Evolutionary conservation across 1,284 basidiomycete genomes (phyloP).

Genomic region (Pyrrhoderma lamaoense): DNA sequence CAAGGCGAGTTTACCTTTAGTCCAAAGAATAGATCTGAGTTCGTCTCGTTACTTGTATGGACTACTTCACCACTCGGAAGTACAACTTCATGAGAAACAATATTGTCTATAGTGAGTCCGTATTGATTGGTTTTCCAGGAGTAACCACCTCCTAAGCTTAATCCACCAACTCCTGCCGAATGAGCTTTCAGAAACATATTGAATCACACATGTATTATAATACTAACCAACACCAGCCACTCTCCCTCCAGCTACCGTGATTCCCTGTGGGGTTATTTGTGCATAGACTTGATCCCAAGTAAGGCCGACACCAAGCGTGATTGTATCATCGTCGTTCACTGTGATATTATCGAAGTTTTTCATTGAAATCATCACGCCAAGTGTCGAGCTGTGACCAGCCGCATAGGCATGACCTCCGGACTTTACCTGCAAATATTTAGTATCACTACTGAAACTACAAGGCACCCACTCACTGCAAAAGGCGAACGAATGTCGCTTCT

Average conservation of each 20-base stretch:
- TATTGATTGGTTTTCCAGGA: constrained; percentile 18
- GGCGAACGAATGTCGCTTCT: constrained; percentile 11
- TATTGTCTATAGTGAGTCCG: constrained; percentile 15
- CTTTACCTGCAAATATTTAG: constrained; percentile 18
- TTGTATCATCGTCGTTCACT: constrained; percentile 15
- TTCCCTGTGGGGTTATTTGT: constrained; percentile 15
- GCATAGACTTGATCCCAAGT: constrained; percentile 24
- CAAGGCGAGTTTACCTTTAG: constrained; percentile 6
- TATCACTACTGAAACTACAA: too few relatives aligned
- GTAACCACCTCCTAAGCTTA: constrained; percentile 16
- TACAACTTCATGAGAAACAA: constrained; percentile 12
- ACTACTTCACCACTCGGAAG: constrained; percentile 10
- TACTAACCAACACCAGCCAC: constrained; percentile 19
- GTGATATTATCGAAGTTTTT: constrained; percentile 19
- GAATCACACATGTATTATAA: not conserved
- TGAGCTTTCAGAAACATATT: not conserved
- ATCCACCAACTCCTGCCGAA: constrained; percentile 12
- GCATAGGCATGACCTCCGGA: constrained; percentile 23
- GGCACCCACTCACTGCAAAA: constrained; percentile 15
- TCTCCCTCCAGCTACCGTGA: constrained; percentile 23
- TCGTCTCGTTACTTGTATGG: constrained; percentile 8
- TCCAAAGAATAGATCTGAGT: constrained; percentile 17
- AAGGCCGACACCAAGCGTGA: constrained; percentile 20
- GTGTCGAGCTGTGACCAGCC: constrained; percentile 22
- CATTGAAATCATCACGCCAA: constrained; percentile 24